A percentile compares a stretch with the other conserved stretches of the same genome.
Conservation (phyloP, 768 basidiomycete genomes). For the Amanita thiersii region DNA sequence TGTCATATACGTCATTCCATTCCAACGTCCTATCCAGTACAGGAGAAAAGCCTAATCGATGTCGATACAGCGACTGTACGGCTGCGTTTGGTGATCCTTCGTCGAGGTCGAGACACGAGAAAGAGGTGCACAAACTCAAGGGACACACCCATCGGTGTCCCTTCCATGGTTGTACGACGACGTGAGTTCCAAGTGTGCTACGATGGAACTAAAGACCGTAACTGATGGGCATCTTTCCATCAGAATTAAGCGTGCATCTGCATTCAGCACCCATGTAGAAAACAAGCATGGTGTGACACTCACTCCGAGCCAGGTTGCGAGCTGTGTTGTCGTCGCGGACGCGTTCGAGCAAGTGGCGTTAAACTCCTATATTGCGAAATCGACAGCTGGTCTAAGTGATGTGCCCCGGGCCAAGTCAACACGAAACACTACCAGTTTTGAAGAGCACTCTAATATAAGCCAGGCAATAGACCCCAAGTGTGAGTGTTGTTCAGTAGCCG, state of each 20-base stretch:
- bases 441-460: background rate
- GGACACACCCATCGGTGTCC: conserved; percentile 39
- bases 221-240: conserved; percentile 5
- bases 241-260: conserved; percentile 60
- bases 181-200: conserved; percentile 30
- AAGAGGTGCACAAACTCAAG: conserved; percentile 46
- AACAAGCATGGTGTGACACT: conserved; percentile 35
- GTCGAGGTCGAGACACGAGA: conserved; percentile 56
- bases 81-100: conserved; percentile 63
- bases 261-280: conserved; percentile 45
- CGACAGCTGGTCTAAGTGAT: background rate
- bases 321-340: too few relatives aligned
- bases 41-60: conserved; percentile 41
- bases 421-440: background rate
- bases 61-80: conserved; percentile 36
- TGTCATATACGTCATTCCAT: background rate
- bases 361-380: too few relatives aligned
- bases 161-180: conserved; percentile 34
- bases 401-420: background rate
- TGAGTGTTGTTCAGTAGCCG: too few relatives aligned
- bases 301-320: too few relatives aligned
- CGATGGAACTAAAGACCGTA: conserved; percentile 1
- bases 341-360: too few relatives aligned
- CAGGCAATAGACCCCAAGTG: too few relatives aligned
- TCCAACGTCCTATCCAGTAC: conserved; percentile 27